Percentiles rank a stretch among this genome's conserved stretches.
Conservation (phyloP, 164 flowering plant genomes). For the Akebia trifoliata region DNA sequence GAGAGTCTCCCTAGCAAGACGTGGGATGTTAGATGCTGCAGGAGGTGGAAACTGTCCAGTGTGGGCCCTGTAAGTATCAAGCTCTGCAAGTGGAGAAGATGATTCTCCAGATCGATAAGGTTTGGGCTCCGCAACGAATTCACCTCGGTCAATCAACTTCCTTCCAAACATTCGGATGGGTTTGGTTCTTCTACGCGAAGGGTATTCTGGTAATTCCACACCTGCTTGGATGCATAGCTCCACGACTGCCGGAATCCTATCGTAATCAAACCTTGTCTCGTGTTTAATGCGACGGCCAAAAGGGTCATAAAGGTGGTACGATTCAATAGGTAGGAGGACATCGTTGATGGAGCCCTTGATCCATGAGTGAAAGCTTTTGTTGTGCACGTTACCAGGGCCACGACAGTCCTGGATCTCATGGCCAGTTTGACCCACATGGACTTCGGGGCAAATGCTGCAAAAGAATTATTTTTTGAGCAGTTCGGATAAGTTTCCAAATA, state of each 20-base stretch:
- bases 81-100: conserved; percentile 34
- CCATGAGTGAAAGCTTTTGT: conserved; percentile 71
- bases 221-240: conserved; percentile 98
- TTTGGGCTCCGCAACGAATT: conserved; percentile 54
- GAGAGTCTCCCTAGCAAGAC: conserved; percentile 61
- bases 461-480: conserved; percentile 2
- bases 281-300: conserved; percentile 83
- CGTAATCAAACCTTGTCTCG: conserved; percentile 73
- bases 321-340: conserved; percentile 71
- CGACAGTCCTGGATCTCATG: conserved; percentile 66
- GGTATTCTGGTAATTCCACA: conserved; percentile 75
- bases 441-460: conserved; percentile 73
- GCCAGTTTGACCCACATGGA: conserved; percentile 68
- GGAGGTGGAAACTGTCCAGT: conserved; percentile 38
- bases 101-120: conserved; percentile 24
- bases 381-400: conserved; percentile 42
- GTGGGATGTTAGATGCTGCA: conserved; percentile 30
- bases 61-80: conserved; percentile 55
- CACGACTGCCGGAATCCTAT: conserved; percentile 88
- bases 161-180: conserved; percentile 81
- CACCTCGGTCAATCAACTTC: conserved; percentile 78
- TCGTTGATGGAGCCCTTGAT: conserved; percentile 81
- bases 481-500: neutral
- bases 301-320: conserved; percentile 92
- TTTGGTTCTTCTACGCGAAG: conserved; percentile 70